Evolutionary conservation across 106 monocot species (phyloP).

Genomic region (Apostasia ramifera): DNA sequence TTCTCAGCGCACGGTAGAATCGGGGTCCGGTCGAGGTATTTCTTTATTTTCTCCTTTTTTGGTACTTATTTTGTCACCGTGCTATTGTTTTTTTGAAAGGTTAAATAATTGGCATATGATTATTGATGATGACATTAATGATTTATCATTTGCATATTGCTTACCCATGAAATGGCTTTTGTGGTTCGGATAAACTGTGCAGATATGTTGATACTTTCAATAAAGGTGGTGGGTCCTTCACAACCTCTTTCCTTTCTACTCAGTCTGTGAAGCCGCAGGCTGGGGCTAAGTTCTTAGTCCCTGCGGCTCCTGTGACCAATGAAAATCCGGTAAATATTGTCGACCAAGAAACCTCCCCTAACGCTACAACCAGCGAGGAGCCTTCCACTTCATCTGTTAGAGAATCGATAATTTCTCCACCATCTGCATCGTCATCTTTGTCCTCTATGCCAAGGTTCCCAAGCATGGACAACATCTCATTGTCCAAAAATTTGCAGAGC

Average conservation of each 20-base stretch:
- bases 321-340: constrained; percentile 20
- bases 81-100: not conserved
- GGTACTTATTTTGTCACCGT: not conserved
- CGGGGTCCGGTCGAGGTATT: constrained; percentile 80
- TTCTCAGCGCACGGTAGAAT: constrained; percentile 78
- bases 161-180: too few species aligned
- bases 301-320: constrained; percentile 33
- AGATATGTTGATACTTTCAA: constrained; percentile 99
- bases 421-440: constrained; percentile 13
- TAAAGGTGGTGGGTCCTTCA: constrained; percentile 37
- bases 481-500: constrained; percentile 10
- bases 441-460: constrained; percentile 53
- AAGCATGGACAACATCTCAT: constrained; percentile 75
- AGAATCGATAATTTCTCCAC: constrained; percentile 26
- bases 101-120: not conserved
- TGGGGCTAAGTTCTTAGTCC: constrained; percentile 70
- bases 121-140: not conserved
- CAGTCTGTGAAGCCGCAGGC: constrained; percentile 52
- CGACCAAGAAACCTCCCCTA: constrained; percentile 14
- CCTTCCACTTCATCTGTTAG: constrained; percentile 20
- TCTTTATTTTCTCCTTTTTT: not conserved
- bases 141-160: too few species aligned
- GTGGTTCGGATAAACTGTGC: not conserved
- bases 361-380: constrained; percentile 6
- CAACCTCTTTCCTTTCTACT: constrained; percentile 47